phyloP scores from a whole-genome alignment of 768 basidiomycete species.

The Termitomyces sp. region DNA sequence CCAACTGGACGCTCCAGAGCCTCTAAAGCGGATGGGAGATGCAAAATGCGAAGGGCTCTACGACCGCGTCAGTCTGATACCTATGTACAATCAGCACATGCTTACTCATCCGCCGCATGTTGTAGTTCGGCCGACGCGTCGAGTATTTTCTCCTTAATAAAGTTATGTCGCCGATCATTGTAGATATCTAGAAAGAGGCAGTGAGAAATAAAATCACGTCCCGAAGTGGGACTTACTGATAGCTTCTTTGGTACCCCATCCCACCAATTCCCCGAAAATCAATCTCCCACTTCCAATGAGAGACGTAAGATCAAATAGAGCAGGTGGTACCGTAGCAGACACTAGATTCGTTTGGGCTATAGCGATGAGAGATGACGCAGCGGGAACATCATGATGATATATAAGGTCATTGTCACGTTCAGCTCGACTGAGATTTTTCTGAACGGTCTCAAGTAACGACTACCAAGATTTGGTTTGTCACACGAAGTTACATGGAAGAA shows the following conservation, averaged over 20 bases:
- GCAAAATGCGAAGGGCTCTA: constrained; percentile 64
- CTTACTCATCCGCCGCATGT: constrained; percentile 54
- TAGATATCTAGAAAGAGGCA: constrained; percentile 60
- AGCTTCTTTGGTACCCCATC: constrained; percentile 86
- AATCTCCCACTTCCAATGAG: constrained; percentile 46
- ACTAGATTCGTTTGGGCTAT: constrained; percentile 67
- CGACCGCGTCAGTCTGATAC: background rate
- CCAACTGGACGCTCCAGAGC: constrained; percentile 84
- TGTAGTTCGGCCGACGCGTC: constrained; percentile 59
- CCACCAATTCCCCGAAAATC: constrained; percentile 70
- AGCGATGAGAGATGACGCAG: constrained; percentile 56
- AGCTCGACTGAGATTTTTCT: constrained; percentile 62
- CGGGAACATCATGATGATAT: constrained; percentile 84
- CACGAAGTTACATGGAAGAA: background rate
- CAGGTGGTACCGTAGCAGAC: constrained; percentile 48
- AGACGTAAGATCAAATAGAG: constrained; percentile 51
- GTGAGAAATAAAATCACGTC: background rate
- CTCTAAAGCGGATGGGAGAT: constrained; percentile 82
- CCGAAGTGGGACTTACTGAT: constrained; percentile 54
- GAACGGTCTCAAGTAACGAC: constrained; percentile 72
- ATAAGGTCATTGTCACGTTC: constrained; percentile 93
- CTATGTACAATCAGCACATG: constrained; percentile 2
- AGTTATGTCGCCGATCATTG: constrained; percentile 68
- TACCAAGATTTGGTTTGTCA: constrained; percentile 21
- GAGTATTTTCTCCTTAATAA: constrained; percentile 63